phyloP scores from a whole-genome alignment of 495 filamentous ascomycete genomes.

The Daldinia childiae region DNA sequence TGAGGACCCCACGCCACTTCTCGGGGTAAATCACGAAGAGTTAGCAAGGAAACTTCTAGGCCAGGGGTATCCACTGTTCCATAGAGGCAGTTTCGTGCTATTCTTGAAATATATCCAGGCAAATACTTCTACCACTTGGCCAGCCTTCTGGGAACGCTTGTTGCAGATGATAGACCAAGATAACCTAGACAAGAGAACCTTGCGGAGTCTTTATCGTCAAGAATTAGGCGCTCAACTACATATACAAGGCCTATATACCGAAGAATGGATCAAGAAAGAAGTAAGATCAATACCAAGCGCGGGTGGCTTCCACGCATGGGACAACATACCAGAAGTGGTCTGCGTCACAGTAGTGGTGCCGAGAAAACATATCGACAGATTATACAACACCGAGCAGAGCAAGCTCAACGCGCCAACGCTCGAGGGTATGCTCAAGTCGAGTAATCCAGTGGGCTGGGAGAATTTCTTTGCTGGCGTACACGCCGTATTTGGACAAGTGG shows the following conservation, averaged over 20 bases:
- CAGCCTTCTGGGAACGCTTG: slow-evolving; percentile 22
- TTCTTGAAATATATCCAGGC: slow-evolving; percentile 38
- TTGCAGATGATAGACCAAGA: slow-evolving; percentile 25
- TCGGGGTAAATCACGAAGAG: neutral
- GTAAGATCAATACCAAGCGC: slow-evolving; percentile 20
- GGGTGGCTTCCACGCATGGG: slow-evolving; percentile 41
- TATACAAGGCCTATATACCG: slow-evolving; percentile 43
- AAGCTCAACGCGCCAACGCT: slow-evolving; percentile 36
- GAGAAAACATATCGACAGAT: slow-evolving; percentile 25
- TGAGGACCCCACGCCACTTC: slow-evolving; percentile 7
- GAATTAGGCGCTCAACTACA: slow-evolving; percentile 44
- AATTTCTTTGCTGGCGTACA: slow-evolving; percentile 46
- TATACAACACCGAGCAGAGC: slow-evolving; percentile 29
- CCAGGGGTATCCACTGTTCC: slow-evolving; percentile 40
- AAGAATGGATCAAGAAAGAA: slow-evolving; percentile 12
- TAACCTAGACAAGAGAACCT: neutral
- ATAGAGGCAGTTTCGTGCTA: slow-evolving; percentile 53
- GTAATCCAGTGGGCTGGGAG: slow-evolving; percentile 23
- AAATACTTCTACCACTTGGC: slow-evolving; percentile 32
- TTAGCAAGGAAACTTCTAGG: neutral
- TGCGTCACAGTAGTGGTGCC: slow-evolving; percentile 53
- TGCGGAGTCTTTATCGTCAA: slow-evolving; percentile 26
- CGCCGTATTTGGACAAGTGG: slow-evolving; percentile 48
- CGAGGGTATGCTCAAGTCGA: slow-evolving; percentile 40
- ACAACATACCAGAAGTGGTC: slow-evolving; percentile 48